Evolutionary conservation across 495 filamentous ascomycete genomes (phyloP).

Genomic region (Immersiella caudata): DNA sequence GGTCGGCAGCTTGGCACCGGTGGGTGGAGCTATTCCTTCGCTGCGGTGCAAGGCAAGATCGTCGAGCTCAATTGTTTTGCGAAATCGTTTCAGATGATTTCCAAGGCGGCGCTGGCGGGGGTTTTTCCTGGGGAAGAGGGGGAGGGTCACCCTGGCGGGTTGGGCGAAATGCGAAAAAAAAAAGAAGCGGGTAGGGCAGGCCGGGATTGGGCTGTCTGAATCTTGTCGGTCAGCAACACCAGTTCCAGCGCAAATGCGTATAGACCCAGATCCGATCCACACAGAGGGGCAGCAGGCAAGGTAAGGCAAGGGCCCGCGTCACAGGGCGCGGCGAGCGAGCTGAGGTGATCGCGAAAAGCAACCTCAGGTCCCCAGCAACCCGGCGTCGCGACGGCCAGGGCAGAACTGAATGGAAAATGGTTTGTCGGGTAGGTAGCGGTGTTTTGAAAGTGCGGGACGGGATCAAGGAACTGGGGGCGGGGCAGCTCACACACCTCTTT

Average conservation of each 20-base stretch:
- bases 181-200: slow-evolving; percentile 4
- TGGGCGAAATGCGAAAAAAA: slow-evolving; percentile 30
- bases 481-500: slow-evolving; percentile 2
- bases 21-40: slow-evolving; percentile 10
- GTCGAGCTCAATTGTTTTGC: slow-evolving; percentile 11
- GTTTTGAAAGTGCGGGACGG: slow-evolving; percentile 8
- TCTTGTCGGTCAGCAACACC: slow-evolving; percentile 29
- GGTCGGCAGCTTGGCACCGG: slow-evolving; percentile 5
- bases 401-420: background rate
- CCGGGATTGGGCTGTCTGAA: slow-evolving; percentile 24
- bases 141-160: slow-evolving; percentile 16
- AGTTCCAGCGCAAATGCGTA: slow-evolving; percentile 16
- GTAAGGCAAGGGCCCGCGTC: slow-evolving; percentile 18
- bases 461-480: slow-evolving; percentile 4
- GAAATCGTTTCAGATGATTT: background rate
- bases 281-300: slow-evolving; percentile 29
- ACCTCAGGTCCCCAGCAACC: background rate
- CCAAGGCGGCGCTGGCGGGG: background rate
- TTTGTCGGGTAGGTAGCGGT: background rate
- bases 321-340: slow-evolving; percentile 5
- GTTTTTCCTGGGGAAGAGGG: slow-evolving; percentile 5
- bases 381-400: background rate
- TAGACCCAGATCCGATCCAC: slow-evolving; percentile 29
- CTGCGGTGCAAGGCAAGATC: slow-evolving; percentile 1
- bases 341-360: background rate